Evolutionary conservation across 495 filamentous ascomycete species (phyloP), one percentile per base, ranked within the genome.

Genomic region (Penicillium bialowiezense): DNA sequence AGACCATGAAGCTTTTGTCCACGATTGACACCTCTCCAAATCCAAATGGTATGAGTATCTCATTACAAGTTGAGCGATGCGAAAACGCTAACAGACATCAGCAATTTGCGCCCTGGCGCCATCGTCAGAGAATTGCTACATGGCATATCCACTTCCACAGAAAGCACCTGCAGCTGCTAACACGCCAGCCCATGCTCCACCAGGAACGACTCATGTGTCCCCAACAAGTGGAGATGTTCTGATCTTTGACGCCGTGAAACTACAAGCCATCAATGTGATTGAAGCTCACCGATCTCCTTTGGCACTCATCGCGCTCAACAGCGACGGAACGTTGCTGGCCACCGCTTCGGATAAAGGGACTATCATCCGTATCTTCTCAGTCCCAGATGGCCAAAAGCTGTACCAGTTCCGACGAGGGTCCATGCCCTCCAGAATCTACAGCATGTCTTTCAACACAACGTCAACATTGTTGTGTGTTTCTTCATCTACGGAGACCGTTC

Each of bases 391-490:
- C 5, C 85, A 90, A 55, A 98, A 96, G 63, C 80, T 98, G 14
- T 96, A 87, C 58, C 92, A 98, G 61, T 98, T 98, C 65, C 84
- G 93, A 46, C 80, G 93, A 52, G 93, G 93, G 20, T 95, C 91
- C 8, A 95, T 95, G 67, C 93, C 93, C 0, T 89, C 90, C 3
- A 83, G 87, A 17, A 97, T 98, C 50, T 96, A 88, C 68, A 95
- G 90, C 82, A 97, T 98, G 93, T 93, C 90, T n/a, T 98, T 97
- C 75, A 98, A 98, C 65, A 80, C 89, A 13, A 91, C 87, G 26
- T 95, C 90, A 3, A 93, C 92, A 6, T 78, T 98, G 2, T 84
- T 98, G 29, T 96, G 90, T 58, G 91, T 97, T 45, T 97, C 92
- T 10, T 97, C 92, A 8, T 90, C 90, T 2, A 92, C 91, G 0